Conservation (phyloP, 2,329 filamentous ascomycete species). For the Sclerotinia spermophila region DNA sequence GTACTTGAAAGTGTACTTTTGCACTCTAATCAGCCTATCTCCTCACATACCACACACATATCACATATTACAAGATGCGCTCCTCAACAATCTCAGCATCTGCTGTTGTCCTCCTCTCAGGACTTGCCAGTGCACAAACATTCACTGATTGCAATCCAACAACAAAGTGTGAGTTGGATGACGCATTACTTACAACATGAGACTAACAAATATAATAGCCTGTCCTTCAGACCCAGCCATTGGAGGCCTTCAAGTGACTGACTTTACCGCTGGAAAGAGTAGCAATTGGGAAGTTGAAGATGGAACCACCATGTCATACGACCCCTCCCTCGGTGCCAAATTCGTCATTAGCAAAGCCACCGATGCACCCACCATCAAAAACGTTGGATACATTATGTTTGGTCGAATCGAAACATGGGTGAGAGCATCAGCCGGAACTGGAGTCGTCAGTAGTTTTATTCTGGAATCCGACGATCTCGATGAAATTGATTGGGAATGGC, state of each 20-base stretch:
- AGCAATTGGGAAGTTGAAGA: conserved; percentile 54
- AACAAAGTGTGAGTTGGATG: conserved; percentile 15
- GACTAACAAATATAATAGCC: conserved; percentile 27
- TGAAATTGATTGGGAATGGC: conserved; percentile 51
- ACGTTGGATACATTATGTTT: conserved; percentile 51
- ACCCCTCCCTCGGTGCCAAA: conserved; percentile 44
- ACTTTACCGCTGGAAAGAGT: conserved; percentile 43
- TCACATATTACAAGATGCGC: conserved; percentile 26
- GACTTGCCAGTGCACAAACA: conserved; percentile 20
- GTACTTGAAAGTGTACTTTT: not conserved
- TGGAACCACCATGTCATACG: conserved; percentile 42
- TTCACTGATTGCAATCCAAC: conserved; percentile 20
- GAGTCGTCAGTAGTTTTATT: conserved; percentile 49
- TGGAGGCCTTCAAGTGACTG: conserved; percentile 40
- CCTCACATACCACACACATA: not conserved
- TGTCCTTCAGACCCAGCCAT: conserved; percentile 46
- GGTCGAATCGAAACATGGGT: conserved; percentile 48
- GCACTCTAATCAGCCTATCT: not conserved
- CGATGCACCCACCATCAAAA: conserved; percentile 46
- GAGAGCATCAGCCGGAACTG: conserved; percentile 46
- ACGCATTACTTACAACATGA: not conserved
- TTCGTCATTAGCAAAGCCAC: conserved; percentile 47
- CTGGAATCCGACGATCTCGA: conserved; percentile 50
- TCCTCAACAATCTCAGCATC: conserved; percentile 25
- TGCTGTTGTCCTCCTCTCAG: conserved; percentile 16